Base-by-base conservation (phyloP, 78 protist species). In the Isochrysis galbana region DNA sequence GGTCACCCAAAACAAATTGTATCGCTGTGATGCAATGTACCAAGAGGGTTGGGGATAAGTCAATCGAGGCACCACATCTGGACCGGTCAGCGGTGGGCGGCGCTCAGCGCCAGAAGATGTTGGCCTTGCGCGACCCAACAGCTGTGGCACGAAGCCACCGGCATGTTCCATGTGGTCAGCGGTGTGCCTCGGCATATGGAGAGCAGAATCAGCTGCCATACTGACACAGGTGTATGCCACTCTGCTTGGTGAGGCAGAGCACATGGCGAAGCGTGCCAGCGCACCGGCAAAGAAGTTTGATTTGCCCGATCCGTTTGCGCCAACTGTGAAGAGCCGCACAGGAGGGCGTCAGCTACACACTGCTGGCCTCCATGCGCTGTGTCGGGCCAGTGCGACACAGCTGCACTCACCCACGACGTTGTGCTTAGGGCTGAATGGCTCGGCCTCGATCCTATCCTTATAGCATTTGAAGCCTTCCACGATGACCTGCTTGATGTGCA, bases 1-100 rank as follows among this genome's bases (percentile, higher is more conserved):
- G 29, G 21, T 96, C 97, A 69, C 97, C 86, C 25, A 98, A 94
- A 4, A 97, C 98, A 48, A 98, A 98, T 29, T 96, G 92, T n/a
- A 98, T 91, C 44, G 98, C 99, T 83, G 96, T 45, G 61, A 14
- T 14, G 61, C 29, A 51, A 51, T 7, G 61, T 19, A 51, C 61
- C 61, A 7, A 7, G 61, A 7, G 29, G 29, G 61, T 7, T 14
- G 61, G 61, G 61, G 61, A 14, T 14, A 14, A 14, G 61, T 7
- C 61, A 14, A 51, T 7, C 61, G 61, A 14, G 61, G 61, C 61
- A 19, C 7, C 29, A 51, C n/a, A n/a, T n/a, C n/a, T n/a, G n/a
- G n/a, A n/a, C n/a, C n/a, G n/a, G n/a, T n/a, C n/a, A n/a, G n/a
- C n/a, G n/a, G n/a, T n/a, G n/a, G n/a, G n/a, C n/a, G n/a, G n/a